Base-by-base conservation (phyloP, 495 filamentous ascomycete genomes). In the Staphylotrichum tortipilum region DNA sequence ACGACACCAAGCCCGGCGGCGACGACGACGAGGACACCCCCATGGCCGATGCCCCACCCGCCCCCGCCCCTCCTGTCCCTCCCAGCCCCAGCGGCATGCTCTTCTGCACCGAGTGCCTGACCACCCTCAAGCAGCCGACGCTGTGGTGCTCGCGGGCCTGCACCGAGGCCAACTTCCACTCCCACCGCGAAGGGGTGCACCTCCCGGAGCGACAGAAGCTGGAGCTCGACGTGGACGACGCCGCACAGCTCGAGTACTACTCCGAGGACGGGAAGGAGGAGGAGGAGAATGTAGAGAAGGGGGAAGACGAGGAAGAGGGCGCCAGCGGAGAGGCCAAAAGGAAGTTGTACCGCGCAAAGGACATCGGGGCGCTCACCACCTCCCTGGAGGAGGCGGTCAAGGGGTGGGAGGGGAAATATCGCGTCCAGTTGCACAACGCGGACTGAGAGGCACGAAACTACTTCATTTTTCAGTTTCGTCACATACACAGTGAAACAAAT, bases 41-140 rank as follows among this genome's bases (percentile, higher is more conserved):
- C 30, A 42, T 47, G 18, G 47, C 38, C 28, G 53, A 37, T 3
- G 39, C 38, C 22, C 23, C 44, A 17, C 17, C 24, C 14, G 4
- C 29, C 17, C 34, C n/a, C n/a, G n/a, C n/a, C n/a, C n/a, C n/a
- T n/a, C n/a, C n/a, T n/a, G n/a, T n/a, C n/a, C n/a, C n/a, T n/a
- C n/a, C n/a, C n/a, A n/a, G n/a, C n/a, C n/a, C 47, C 4, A 31
- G 21, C 11, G 38, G 38, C 30, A 4, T 55, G 4, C 43, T 55
- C 34, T 67, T 72, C 50, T 76, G 73, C 56, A 58, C 45, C 12
- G 69, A 74, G 39, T 76, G 73, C 44, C 50, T 73, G 8, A 46
- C 52, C 29, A 49, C 49, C 2, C 56, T 67, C 28, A 63, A 66
- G 28, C 44, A 59, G 3, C 52, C 61, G 1, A 65, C 69, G 0